Base-by-base conservation (phyloP, 345 rosid species). In the Syzygium jambos region DNA sequence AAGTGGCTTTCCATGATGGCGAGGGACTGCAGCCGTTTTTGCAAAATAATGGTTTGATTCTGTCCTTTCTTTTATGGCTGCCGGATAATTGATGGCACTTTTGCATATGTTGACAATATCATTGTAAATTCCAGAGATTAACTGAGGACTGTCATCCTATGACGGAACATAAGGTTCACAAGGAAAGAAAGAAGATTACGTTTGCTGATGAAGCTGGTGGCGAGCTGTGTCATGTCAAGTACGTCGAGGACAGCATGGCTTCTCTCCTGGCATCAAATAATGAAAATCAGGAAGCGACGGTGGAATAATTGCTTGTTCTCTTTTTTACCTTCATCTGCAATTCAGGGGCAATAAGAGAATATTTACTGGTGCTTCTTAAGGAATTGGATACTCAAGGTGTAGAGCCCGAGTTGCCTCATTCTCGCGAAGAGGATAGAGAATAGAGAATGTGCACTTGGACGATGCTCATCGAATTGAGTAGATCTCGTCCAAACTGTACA, bases 131-230 rank as follows among this genome's bases (percentile, higher is more conserved):
- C 84, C 95, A 95, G 98, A 92, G 88, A 90, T 73, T 92, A 92
- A 90, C 93, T 6, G 93, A 85, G 86, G 92, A 90, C 11, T 87
- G 89, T 61, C 80, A 90, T 87, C 43, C 90, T 59, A 87, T 85
- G 73, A 55, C 91, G 38, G 90, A 89, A 85, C 90, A 90, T 86
- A 89, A 9, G 38, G 86, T 80, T 84, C 90, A 46, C 85, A 92
- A 90, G 88, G 90, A 91, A 93, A 92, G 91, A 80, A 96, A 91
- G 89, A 92, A 94, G 93, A 96, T 97, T 54, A 91, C 85, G 52
- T 97, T 97, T 89, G 98, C 99, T 27, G 98, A 97, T 85, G 99
- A 97, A 90, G 95, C 93, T 55, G 98, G 99, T 68, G 96, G 95
- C 86, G 89, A 93, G 89, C 95, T 97, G 51, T 95, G 96, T 82